Evolutionary conservation across 352 stramenopile genomes (phyloP).

Genomic region (Discostella stelligera): DNA sequence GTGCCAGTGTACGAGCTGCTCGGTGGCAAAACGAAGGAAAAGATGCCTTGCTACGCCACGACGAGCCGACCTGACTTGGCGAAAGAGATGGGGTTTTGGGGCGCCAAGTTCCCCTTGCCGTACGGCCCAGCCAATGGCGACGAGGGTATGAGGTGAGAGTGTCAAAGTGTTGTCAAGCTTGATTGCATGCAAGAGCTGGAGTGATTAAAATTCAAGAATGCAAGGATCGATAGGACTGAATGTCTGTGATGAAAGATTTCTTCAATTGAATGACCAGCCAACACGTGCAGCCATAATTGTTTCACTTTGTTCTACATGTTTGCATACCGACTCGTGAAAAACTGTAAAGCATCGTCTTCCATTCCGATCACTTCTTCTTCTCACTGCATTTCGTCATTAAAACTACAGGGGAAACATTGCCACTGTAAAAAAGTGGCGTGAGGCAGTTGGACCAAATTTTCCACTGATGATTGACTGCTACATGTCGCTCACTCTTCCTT

Average conservation of each 20-base stretch:
- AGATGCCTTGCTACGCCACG: slow-evolving; percentile 69
- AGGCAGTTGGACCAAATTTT: slow-evolving; percentile 61
- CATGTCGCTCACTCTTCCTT: slow-evolving; percentile 65
- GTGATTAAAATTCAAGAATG: slow-evolving; percentile 45
- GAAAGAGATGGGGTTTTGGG: slow-evolving; percentile 66
- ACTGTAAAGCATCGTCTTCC: not conserved
- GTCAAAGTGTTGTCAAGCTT: not conserved
- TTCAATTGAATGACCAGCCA: slow-evolving; percentile 22
- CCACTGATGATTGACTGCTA: slow-evolving; percentile 73
- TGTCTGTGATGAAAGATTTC: slow-evolving; percentile 10
- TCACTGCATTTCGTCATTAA: not conserved
- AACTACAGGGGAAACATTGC: slow-evolving; percentile 56
- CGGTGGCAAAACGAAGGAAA: slow-evolving; percentile 69
- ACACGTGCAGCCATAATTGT: not conserved
- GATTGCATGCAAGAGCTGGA: slow-evolving; percentile 7
- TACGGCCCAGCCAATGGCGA: slow-evolving; percentile 62
- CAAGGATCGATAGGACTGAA: slow-evolving; percentile 57
- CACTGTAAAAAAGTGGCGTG: slow-evolving; percentile 57
- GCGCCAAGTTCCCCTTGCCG: slow-evolving; percentile 66
- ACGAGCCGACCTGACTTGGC: slow-evolving; percentile 61
- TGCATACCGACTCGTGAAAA: not conserved
- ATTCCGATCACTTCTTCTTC: not conserved
- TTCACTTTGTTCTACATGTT: not conserved
- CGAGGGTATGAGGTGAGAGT: slow-evolving; percentile 51
- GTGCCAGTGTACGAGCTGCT: slow-evolving; percentile 69